phyloP scores from a whole-genome alignment of 148 eudicot species.

The Limonium bicolor region DNA sequence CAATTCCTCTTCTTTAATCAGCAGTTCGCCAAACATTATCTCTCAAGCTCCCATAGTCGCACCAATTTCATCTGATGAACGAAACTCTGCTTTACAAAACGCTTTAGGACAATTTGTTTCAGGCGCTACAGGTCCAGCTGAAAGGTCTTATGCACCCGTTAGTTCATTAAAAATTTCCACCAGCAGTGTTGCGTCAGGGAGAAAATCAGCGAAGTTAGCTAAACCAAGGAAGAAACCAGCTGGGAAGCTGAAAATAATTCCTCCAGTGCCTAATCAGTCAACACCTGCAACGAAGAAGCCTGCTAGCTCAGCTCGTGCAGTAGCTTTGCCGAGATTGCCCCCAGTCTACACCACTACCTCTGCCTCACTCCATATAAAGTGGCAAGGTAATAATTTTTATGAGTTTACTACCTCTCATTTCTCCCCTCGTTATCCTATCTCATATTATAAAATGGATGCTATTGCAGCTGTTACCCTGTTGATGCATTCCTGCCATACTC shows the following conservation, averaged over 20 bases:
- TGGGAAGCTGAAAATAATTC: no score
- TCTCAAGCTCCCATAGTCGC: no score
- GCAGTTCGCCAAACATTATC: neutral
- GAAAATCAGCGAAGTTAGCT: no score
- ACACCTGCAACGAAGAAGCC: neutral
- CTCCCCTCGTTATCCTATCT: no score
- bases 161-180: neutral
- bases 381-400: conserved; percentile 3
- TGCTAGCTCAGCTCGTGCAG: neutral
- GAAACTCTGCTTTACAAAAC: no score
- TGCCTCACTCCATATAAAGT: neutral
- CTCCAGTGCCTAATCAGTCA: neutral
- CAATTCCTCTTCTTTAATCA: neutral
- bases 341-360: neutral
- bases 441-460: no score
- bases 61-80: no score
- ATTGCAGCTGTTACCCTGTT: no score
- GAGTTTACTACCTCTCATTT: no score
- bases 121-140: neutral
- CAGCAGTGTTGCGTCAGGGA: neutral
- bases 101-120: no score
- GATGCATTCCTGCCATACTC: no score
- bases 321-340: neutral
- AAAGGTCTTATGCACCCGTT: neutral
- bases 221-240: no score